Percentiles rank a stretch among this genome's conserved stretches.
Conservation (phyloP, 2,329 filamentous ascomycete species). For the Monilinia fructicola region DNA sequence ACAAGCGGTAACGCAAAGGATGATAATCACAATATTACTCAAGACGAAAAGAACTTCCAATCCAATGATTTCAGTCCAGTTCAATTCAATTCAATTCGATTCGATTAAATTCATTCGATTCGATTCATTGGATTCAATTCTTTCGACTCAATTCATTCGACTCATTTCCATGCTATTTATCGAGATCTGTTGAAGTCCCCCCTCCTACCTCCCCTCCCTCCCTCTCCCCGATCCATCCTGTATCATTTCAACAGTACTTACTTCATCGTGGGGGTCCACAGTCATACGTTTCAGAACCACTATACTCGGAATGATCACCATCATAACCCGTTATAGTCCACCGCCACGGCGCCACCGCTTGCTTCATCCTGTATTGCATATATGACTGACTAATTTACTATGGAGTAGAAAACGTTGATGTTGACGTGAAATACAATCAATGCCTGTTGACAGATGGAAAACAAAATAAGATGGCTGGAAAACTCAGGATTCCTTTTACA, state of each 20-base stretch:
- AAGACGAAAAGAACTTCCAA: background rate
- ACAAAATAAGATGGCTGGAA: background rate
- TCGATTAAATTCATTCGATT: background rate
- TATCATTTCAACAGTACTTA: constrained; percentile 12
- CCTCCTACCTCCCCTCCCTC: too few species aligned
- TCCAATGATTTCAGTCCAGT: background rate
- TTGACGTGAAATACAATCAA: background rate
- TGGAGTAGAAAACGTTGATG: background rate
- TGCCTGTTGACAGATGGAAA: background rate
- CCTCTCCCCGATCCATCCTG: background rate
- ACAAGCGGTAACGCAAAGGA: constrained; percentile 17
- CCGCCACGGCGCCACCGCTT: constrained; percentile 9
- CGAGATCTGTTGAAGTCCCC: constrained; percentile 18
- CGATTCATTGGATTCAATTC: background rate
- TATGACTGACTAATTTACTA: background rate
- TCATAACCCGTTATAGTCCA: background rate
- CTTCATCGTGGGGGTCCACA: constrained; percentile 18
- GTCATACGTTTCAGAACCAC: constrained; percentile 19
- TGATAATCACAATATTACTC: constrained; percentile 6
- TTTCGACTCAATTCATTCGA: background rate
- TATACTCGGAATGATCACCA: constrained; percentile 10
- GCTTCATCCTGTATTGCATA: too few species aligned
- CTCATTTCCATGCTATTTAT: background rate
- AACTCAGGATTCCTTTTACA: background rate
- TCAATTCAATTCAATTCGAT: background rate